Conservation (phyloP, 2,329 filamentous ascomycete genomes). For the Penicillium oxalicum region DNA sequence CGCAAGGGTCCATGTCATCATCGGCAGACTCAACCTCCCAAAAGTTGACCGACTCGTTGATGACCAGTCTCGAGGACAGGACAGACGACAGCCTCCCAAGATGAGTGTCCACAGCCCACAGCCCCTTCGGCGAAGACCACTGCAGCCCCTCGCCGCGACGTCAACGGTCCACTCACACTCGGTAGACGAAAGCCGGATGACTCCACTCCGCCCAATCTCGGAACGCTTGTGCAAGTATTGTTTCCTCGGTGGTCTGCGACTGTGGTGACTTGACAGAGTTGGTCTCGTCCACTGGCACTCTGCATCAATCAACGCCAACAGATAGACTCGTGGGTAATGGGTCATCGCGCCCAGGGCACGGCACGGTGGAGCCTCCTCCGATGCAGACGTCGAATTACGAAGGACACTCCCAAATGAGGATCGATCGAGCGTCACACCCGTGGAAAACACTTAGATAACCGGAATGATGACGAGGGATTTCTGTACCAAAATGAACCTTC, state of each 20-base stretch:
- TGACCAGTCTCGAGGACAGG: too few relatives aligned
- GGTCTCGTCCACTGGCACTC: too few relatives aligned
- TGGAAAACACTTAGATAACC: background rate
- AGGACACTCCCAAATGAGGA: background rate
- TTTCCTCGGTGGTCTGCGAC: background rate
- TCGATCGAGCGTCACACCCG: slow-evolving; percentile 1
- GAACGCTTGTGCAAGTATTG: background rate
- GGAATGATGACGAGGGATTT: slow-evolving; percentile 8
- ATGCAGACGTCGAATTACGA: background rate
- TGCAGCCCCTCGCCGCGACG: slow-evolving; percentile 1
- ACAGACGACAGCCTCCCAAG: background rate
- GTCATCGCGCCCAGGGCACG: slow-evolving; percentile 7
- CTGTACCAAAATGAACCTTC: background rate
- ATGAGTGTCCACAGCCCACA: background rate
- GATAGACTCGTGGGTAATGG: slow-evolving; percentile 1
- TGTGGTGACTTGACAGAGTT: too few relatives aligned
- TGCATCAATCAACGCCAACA: slow-evolving; percentile 6
- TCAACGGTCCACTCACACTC: slow-evolving; percentile 5
- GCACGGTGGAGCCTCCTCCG: slow-evolving; percentile 6
- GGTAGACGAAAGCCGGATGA: background rate
- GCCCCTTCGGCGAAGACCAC: too few relatives aligned
- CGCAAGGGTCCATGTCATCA: slow-evolving; percentile 1
- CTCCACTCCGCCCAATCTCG: slow-evolving; percentile 4
- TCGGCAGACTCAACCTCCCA: background rate
- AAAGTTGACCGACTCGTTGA: too few relatives aligned